These are phyloP conservation scores for Hymenoscyphus fructigenus DNA, from an alignment of 2,329 filamentous ascomycete species.

Conservation along the genomic window DNA sequence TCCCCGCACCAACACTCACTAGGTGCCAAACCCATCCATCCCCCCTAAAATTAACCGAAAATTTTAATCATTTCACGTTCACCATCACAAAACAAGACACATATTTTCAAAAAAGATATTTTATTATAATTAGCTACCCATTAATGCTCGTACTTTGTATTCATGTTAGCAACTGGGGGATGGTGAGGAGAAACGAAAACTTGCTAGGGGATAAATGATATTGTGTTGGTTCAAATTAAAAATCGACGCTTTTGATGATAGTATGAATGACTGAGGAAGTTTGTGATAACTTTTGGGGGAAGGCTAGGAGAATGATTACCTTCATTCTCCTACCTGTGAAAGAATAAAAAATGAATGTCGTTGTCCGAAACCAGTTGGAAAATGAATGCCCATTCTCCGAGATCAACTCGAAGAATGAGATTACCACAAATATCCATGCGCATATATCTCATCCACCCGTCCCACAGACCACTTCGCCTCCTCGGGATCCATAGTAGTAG, in stretches of 20 bases:
- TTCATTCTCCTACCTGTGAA: no score
- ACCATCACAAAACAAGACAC: not conserved
- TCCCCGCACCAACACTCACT: not conserved
- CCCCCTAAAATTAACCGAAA: not conserved
- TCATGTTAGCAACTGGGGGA: not conserved
- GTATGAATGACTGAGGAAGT: no score
- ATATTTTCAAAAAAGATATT: no score
- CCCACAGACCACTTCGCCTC: not conserved
- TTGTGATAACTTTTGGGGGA: no score
- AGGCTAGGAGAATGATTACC: no score
- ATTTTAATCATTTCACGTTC: not conserved
- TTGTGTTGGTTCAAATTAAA: no score
- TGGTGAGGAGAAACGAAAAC: not conserved
- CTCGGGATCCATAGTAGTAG: not conserved
- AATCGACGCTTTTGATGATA: no score
- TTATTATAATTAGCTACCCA: no score
- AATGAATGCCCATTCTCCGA: no score
- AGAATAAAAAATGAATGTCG: no score
- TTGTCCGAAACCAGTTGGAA: no score
- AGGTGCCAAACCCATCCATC: not conserved
- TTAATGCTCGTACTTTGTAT: no score
- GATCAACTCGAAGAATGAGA: not conserved
- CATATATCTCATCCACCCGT: not conserved
- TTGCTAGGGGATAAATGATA: not conserved
- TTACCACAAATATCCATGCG: not conserved